phyloP scores from a whole-genome alignment of 2,329 filamentous ascomycete genomes.

The Amesomyces nigricolor region DNA sequence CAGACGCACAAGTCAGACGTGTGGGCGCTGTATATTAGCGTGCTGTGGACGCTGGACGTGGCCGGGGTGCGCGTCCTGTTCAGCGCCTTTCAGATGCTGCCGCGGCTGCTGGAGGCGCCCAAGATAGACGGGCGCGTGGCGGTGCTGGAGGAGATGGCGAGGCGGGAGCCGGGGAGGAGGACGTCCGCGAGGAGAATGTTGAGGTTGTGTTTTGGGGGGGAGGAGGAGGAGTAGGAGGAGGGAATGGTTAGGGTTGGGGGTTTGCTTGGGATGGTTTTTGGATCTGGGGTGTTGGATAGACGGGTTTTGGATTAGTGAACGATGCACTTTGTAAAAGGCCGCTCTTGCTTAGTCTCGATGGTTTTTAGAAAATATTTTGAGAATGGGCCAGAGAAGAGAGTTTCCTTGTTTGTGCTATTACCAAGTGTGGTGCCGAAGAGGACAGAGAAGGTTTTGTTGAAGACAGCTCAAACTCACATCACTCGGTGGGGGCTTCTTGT shows the following conservation, averaged over 20 bases:
- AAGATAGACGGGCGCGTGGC: neutral
- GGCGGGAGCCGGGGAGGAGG: neutral
- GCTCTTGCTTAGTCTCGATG: too few species aligned
- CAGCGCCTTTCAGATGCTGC: neutral
- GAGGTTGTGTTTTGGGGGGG: neutral
- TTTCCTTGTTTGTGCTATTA: too few species aligned
- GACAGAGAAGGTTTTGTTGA: too few species aligned
- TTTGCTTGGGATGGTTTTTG: too few species aligned
- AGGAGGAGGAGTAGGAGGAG: neutral
- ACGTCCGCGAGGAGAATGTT: neutral
- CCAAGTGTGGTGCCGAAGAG: too few species aligned
- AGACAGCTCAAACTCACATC: too few species aligned
- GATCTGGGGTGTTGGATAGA: too few species aligned
- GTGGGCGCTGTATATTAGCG: conserved; percentile 11
- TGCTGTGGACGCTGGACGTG: conserved; percentile 5
- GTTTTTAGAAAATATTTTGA: too few species aligned
- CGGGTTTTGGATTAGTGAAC: too few species aligned
- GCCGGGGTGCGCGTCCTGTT: neutral
- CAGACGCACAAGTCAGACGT: conserved; percentile 14
- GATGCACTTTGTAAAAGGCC: too few species aligned
- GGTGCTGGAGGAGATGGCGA: neutral
- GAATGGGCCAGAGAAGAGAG: too few species aligned
- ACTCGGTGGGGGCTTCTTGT: too few species aligned
- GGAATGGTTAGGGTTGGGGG: neutral
- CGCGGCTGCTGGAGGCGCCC: neutral